Conservation (phyloP, 352 stramenopile genomes). For the Phytopythium helicoides region DNA sequence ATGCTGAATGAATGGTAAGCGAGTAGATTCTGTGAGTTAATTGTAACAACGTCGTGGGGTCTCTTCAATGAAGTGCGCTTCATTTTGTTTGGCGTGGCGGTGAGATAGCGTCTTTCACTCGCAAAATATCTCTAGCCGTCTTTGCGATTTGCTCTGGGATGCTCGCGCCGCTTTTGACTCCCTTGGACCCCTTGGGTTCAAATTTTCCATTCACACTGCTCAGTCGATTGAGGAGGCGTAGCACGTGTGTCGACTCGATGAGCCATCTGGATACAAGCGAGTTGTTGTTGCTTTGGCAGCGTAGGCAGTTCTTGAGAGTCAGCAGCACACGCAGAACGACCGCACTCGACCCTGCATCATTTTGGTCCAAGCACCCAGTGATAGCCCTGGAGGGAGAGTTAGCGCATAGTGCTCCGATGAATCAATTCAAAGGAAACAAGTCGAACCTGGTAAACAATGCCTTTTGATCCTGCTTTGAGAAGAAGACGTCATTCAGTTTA, state of each 20-base stretch:
- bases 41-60: background rate
- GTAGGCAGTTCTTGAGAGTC: conserved; percentile 56
- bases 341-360: conserved; percentile 10
- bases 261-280: conserved; percentile 30
- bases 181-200: conserved; percentile 3
- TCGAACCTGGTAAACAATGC: conserved; percentile 22
- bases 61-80: background rate
- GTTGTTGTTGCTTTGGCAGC: conserved; percentile 33
- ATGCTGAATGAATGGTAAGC: conserved; percentile 57
- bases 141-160: conserved; percentile 43
- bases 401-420: no score
- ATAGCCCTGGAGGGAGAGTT: conserved; percentile 15
- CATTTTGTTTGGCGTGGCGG: background rate
- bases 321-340: conserved; percentile 50
- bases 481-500: conserved; percentile 45
- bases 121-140: conserved; percentile 40
- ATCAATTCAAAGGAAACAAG: no score
- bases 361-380: conserved; percentile 22
- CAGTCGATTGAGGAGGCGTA: conserved; percentile 11
- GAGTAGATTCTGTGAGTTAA: background rate
- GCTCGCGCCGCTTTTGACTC: conserved; percentile 1
- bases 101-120: conserved; percentile 12
- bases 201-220: conserved; percentile 11
- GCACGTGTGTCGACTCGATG: conserved; percentile 14
- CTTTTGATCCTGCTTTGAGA: conserved; percentile 19